Evolutionary conservation across 2,329 filamentous ascomycete genomes (phyloP), one percentile per base, ranked within the genome.

Genomic region (Thelonectria blattea): DNA sequence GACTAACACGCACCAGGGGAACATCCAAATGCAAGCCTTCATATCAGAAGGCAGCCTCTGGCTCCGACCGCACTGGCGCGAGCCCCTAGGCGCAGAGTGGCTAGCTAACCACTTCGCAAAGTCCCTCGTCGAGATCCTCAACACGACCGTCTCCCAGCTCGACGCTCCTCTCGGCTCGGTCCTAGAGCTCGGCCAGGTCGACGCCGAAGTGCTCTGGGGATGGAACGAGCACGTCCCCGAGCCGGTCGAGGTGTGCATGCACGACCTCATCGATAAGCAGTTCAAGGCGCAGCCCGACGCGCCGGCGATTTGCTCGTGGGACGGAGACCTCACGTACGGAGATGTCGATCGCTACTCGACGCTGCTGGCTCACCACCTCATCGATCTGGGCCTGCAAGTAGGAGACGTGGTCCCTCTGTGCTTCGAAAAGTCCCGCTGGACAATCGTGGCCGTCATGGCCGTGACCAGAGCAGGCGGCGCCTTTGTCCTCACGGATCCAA

Each of bases 381-480:
- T 62, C 11, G 50, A 47, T 4, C 51, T 69, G 0, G 72, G 72
- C 1, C 60, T 75, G 15, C 62, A 62, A 6, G 62, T 62, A 3
- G 73, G 69, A 3, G 62, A 63, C 3, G 65, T 74, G 5, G 68
- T 76, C 6, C 72, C 72, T 0, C 56, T 76, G 1, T 73, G 68
- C 42, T 74, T 74, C 20, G 70, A 74, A 37, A 76, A 76, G 58
- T 75, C 73, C 0, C 61, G 61, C 17, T 73, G 67, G 71, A 72
- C 71, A 0, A 68, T 69, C 0, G 65, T 75, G 1, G 69, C 67
- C 2, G 67, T 76, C 32, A 59, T 76, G 57, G 72, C 67, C 0
- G 65, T 76, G 18, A 63, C 74, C 27, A 74, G 74, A 62, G 69
- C 73, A 8, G 75, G 75, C 7, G 75, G 70, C 3, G 74, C 73